A percentile compares a stretch with the other conserved stretches of the same genome.
Conservation (phyloP, 345 rosid species). For the sweet orange (Citrus sinensis) region DNA sequence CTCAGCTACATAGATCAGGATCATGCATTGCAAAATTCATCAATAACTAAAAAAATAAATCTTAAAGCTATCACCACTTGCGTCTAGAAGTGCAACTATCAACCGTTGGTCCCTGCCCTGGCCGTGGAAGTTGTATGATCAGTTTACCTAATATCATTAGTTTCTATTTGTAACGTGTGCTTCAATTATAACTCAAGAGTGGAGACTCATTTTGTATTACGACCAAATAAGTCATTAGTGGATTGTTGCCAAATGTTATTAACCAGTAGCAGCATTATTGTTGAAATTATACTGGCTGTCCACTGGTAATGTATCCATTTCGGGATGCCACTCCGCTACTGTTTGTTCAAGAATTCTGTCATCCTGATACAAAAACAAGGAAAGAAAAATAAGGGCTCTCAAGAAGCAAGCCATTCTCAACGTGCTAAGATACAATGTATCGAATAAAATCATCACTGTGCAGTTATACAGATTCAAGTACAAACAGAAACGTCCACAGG, state of each 20-base stretch:
- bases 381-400: background rate
- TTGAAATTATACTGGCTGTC: background rate
- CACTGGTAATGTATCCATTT: background rate
- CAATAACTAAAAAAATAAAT: background rate
- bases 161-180: background rate
- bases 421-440: background rate
- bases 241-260: background rate
- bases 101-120: background rate
- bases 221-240: background rate
- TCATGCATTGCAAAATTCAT: slow-evolving; percentile 9
- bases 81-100: background rate
- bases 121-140: background rate
- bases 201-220: no score
- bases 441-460: background rate
- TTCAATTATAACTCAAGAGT: background rate
- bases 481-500: background rate
- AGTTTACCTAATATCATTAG: background rate
- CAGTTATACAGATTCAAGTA: background rate
- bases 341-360: background rate
- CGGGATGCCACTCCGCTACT: no score
- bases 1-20: slow-evolving; percentile 16
- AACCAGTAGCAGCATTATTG: background rate
- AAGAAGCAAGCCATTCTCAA: background rate
- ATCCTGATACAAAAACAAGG: background rate
- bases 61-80: background rate